These are phyloP conservation scores for Daldinia concentrica DNA, from an alignment of 495 filamentous ascomycete genomes.

Conservation along the genomic window DNA sequence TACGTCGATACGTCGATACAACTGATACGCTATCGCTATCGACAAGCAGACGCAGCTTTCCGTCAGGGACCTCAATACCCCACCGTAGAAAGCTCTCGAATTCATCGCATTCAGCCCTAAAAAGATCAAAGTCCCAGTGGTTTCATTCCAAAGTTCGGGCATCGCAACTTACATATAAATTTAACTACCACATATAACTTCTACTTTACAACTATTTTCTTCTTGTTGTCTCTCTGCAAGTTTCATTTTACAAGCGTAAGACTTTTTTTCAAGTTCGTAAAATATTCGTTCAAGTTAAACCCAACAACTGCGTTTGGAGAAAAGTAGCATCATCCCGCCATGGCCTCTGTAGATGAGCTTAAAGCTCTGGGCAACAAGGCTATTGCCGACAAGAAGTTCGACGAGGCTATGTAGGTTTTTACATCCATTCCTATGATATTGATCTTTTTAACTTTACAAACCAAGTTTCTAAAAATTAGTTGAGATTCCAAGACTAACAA, in stretches of 20 bases:
- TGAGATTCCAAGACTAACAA: constrained; percentile 17
- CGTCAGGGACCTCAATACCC: constrained; percentile 23
- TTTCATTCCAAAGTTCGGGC: constrained; percentile 22
- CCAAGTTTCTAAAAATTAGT: not conserved
- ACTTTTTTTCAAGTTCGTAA: not conserved
- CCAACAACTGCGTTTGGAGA: not conserved
- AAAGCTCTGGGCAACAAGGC: constrained; percentile 99
- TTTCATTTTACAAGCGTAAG: not conserved
- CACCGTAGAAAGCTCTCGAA: constrained; percentile 49
- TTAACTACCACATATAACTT: not conserved
- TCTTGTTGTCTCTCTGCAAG: not conserved
- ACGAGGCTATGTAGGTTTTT: constrained; percentile 86
- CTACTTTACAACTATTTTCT: not conserved
- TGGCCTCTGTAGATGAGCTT: constrained; percentile 69
- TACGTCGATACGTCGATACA: not conserved
- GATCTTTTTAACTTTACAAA: not conserved
- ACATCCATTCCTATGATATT: not conserved
- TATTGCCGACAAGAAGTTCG: constrained; percentile 94
- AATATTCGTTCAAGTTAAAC: not conserved
- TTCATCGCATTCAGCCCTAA: constrained; percentile 41
- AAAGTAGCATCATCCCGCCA: constrained; percentile 23
- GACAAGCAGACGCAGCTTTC: constrained; percentile 4
- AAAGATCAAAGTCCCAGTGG: constrained; percentile 22
- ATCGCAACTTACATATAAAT: not conserved
- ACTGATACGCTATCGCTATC: not conserved